Percentiles rank a stretch among this genome's conserved stretches.
These are phyloP conservation scores for Chloranthus sessilifolius DNA, from an alignment of 164 flowering plant species.

Conservation along the genomic window DNA sequence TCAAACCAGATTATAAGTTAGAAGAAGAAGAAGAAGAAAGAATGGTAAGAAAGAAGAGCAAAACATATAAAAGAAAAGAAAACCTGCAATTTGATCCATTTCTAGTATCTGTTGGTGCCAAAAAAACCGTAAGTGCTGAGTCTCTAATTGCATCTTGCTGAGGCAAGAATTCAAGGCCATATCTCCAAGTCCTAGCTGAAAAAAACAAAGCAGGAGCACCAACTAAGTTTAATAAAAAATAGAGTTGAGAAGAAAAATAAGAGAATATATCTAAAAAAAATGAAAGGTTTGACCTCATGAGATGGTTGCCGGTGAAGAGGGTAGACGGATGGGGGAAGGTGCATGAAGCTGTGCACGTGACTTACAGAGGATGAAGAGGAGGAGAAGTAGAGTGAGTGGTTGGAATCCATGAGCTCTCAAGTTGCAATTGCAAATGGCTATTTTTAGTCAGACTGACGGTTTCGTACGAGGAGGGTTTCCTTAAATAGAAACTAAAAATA, in stretches of 20 bases:
- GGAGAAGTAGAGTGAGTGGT: slow-evolving; percentile 6
- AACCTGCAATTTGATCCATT: slow-evolving; percentile 10
- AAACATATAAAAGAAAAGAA: neutral
- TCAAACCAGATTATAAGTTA: too few species aligned
- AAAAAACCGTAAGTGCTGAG: slow-evolving; percentile 14
- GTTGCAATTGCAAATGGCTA: too few species aligned
- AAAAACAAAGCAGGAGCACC: too few species aligned
- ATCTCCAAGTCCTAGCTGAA: too few species aligned
- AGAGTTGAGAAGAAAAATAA: neutral
- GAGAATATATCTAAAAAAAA: neutral
- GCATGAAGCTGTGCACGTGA: slow-evolving; percentile 13
- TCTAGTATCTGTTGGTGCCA: slow-evolving; percentile 21
- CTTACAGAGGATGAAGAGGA: slow-evolving; percentile 4
- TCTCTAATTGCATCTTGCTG: slow-evolving; percentile 1
- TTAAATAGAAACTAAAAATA: too few species aligned
- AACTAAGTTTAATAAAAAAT: slow-evolving; percentile 1
- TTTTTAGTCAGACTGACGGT: too few species aligned
- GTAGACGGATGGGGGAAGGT: neutral
- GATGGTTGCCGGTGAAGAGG: neutral
- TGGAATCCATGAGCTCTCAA: slow-evolving; percentile 19
- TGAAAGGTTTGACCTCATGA: slow-evolving; percentile 7
- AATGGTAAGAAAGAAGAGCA: too few species aligned
- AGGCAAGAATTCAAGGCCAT: neutral
- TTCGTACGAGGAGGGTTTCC: too few species aligned
- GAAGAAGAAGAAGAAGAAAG: too few species aligned